phyloP scores from a whole-genome alignment of 83 land plant genomes.

The Picea mariana region DNA sequence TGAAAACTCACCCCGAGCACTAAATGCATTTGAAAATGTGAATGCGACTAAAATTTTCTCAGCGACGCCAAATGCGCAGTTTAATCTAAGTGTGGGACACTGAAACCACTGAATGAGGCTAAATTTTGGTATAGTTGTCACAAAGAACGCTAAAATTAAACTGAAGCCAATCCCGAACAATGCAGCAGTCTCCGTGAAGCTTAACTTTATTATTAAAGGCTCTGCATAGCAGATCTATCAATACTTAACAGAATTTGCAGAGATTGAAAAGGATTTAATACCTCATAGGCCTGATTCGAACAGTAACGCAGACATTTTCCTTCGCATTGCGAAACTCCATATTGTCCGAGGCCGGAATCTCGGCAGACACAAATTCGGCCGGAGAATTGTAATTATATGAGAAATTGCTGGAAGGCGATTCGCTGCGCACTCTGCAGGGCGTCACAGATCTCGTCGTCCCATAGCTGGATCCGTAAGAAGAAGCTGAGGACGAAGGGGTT shows the following conservation, averaged over 20 bases:
- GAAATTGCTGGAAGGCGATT: not conserved
- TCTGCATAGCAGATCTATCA: not conserved
- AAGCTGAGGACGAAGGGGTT: not conserved
- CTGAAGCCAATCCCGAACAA: not conserved
- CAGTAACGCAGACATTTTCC: conserved; percentile 67
- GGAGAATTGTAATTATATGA: not conserved
- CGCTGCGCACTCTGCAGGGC: conserved; percentile 7
- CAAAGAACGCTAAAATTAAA: not conserved
- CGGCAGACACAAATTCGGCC: conserved; percentile 3
- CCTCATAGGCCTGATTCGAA: conserved; percentile 73
- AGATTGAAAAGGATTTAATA: conserved; percentile 8
- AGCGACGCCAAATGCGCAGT: not conserved
- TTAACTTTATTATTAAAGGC: not conserved
- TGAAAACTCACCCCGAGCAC: no score
- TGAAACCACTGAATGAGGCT: not conserved
- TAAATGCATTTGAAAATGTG: not conserved
- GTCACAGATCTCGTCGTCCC: conserved; percentile 12
- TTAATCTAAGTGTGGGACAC: not conserved
- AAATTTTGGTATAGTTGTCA: not conserved
- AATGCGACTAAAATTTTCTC: not conserved
- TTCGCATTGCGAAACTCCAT: conserved; percentile 31
- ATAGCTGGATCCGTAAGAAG: conserved; percentile 9
- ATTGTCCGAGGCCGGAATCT: conserved; percentile 4
- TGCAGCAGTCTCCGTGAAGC: not conserved
- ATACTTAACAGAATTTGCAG: not conserved